Evolutionary conservation across 2,329 filamentous ascomycete genomes (phyloP).

Genomic region (Nigrospora oryzae): DNA sequence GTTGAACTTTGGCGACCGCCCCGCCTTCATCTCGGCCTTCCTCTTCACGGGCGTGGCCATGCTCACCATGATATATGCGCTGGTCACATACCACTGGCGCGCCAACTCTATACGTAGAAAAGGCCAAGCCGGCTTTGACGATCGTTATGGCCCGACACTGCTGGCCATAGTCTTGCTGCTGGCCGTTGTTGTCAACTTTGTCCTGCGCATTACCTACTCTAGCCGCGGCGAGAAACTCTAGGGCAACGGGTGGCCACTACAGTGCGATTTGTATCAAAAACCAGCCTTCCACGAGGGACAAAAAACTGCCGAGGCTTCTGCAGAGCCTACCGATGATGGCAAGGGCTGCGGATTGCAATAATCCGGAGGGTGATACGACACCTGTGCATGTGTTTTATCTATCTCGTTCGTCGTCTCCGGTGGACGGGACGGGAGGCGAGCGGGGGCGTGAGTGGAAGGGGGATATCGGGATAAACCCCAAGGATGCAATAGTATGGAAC

Average conservation of each 20-base stretch:
- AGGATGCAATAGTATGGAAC: too few relatives aligned
- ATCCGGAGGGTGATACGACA: too few relatives aligned
- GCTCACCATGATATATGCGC: slow-evolving; percentile 88
- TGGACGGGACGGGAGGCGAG: too few relatives aligned
- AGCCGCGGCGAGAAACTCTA: slow-evolving; percentile 24
- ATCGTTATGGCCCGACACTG: slow-evolving; percentile 87
- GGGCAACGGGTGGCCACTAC: not conserved
- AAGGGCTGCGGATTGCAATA: too few relatives aligned
- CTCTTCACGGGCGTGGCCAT: slow-evolving; percentile 93
- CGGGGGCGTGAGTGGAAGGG: too few relatives aligned
- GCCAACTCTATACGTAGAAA: slow-evolving; percentile 85
- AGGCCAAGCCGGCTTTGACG: slow-evolving; percentile 93
- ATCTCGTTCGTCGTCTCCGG: too few relatives aligned
- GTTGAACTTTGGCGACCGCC: slow-evolving; percentile 92
- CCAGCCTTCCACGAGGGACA: too few relatives aligned
- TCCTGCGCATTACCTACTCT: slow-evolving; percentile 59
- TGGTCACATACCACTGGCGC: slow-evolving; percentile 95
- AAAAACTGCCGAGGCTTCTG: too few relatives aligned
- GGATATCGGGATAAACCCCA: too few relatives aligned
- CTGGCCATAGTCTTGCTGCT: slow-evolving; percentile 77
- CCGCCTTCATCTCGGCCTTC: slow-evolving; percentile 88
- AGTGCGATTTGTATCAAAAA: too few relatives aligned
- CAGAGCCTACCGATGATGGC: too few relatives aligned
- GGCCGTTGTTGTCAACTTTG: slow-evolving; percentile 94
- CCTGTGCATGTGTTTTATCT: too few relatives aligned